These are phyloP conservation scores for Cercospora sojina DNA, from an alignment of 2,329 filamentous ascomycete species.

Conservation along the genomic window DNA sequence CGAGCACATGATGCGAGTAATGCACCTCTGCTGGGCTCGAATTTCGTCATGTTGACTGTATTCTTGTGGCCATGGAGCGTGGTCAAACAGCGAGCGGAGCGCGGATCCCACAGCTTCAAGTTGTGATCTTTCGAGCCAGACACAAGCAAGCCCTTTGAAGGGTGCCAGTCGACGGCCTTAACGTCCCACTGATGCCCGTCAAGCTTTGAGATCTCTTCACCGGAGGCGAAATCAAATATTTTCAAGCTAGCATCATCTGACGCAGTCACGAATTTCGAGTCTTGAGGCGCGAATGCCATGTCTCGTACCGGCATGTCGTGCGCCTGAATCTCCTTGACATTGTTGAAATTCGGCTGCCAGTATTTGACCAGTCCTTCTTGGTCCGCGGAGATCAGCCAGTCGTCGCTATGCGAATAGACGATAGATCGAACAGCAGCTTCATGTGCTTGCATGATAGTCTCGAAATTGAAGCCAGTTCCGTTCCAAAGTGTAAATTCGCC, in stretches of 20 bases:
- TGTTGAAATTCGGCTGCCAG: slow-evolving; percentile 99
- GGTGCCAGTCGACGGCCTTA: slow-evolving; percentile 97
- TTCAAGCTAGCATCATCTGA: slow-evolving; percentile 92
- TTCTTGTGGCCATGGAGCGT: slow-evolving; percentile 97
- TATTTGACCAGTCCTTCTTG: slow-evolving; percentile 96
- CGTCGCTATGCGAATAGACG: slow-evolving; percentile 89
- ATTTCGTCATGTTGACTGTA: slow-evolving; percentile 87
- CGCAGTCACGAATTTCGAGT: slow-evolving; percentile 93
- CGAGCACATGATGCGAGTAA: slow-evolving; percentile 89
- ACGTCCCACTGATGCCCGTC: slow-evolving; percentile 98
- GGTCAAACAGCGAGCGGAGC: slow-evolving; percentile 82
- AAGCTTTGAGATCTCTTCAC: slow-evolving; percentile 76
- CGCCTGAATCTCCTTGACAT: slow-evolving; percentile 89
- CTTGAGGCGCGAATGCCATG: slow-evolving; percentile 87
- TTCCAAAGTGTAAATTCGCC: slow-evolving; percentile 99
- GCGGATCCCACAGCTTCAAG: slow-evolving; percentile 98
- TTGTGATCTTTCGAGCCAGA: slow-evolving; percentile 97
- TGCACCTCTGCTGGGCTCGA: slow-evolving; percentile 79
- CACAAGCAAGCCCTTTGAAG: slow-evolving; percentile 86
- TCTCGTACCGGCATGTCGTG: slow-evolving; percentile 89
- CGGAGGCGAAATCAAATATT: slow-evolving; percentile 92
- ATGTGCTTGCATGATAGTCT: slow-evolving; percentile 98
- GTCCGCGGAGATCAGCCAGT: slow-evolving; percentile 95
- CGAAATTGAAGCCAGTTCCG: slow-evolving; percentile 97
- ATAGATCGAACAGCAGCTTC: slow-evolving; percentile 81